Evolutionary conservation across 2,329 filamentous ascomycete genomes (phyloP), one percentile per base, ranked within the genome.

Genomic region (Stemphylium beticola): DNA sequence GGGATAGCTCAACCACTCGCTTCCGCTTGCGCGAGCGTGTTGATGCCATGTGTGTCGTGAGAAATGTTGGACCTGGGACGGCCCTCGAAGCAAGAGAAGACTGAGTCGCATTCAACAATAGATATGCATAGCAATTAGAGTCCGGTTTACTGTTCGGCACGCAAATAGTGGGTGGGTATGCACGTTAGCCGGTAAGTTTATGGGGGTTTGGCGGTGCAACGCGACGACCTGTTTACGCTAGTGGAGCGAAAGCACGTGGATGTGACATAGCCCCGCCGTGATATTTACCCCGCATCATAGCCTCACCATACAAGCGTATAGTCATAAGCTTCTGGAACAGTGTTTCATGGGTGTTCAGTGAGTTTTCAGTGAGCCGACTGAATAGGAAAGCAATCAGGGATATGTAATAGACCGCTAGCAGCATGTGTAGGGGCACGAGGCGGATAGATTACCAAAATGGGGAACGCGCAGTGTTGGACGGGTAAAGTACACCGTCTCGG

Each of bases 241-340:
- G 38, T 17, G 40, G 15, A 48, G 26, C 53, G 41, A 45, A 51
- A 49, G 31, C 56, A 53, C 31, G 48, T 49, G 42, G 14, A n/a
- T 20, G n/a, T 17, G 20, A 22, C 32, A 8, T 36, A 6, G 17
- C 24, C 14, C 33, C 14, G 14, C 22, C 20, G 43, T 6, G 10
- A n/a, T 31, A 40, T 1, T 20, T 31, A 33, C 49, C 49, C 26
- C 43, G 43, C 45, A 37, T n/a, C 14, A 29, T n/a, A 24, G 18
- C 2, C n/a, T 31, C 14, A 32, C 4, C 24, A 36, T 10, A 17
- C n/a, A 4, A 45, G 14, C n/a, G 18, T 1, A 5, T 32, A 20
- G 26, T 17, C 12, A 17, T 10, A 9, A 14, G 14, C 5, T 14
- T 2, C 5, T 45, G 32, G 20, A 7, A 20, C 17, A 15, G 9